Base-by-base conservation (phyloP, 2,329 filamentous ascomycete species). In the Aschersonia sp. region DNA sequence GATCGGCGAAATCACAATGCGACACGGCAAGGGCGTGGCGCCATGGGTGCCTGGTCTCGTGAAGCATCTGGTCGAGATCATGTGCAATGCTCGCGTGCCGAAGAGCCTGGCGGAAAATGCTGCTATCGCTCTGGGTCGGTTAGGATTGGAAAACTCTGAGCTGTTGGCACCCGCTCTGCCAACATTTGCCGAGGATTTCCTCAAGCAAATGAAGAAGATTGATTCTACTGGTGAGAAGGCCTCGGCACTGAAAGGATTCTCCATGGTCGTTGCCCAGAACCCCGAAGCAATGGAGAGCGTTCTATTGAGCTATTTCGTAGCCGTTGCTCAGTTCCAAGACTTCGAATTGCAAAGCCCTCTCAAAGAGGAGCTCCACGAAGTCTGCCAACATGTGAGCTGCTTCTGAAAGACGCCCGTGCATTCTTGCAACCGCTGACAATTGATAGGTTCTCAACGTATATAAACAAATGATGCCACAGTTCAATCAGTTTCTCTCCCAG, bases 221-320 rank as follows among this genome's bases (percentile, higher is more conserved):
- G 83, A 87, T 46, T 83, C 86, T 58, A 90, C 87, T 2, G 86
- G 94, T 51, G 92, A 98, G 66, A 98, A 98, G 68, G 87, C 85
- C 1, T 89, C 89, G 30, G 90, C 92, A 0, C 87, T 97, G 63
- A 81, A 87, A 57, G 92, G 92, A 0, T 96, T 98, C 67, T 85
- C 86, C 47, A 75, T 84, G 55, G 76, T 94, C 44, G 85, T 97
- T 4, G 76, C 85, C 52, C 79, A 81, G 59, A 97, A 97, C 58
- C 92, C 92, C 1, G 79, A 88, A 60, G 87, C 88, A 2, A 90
- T 98, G 79, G 92, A 97, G 66, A 83, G 83, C 55, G 85, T 81
- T 49, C 71, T 98, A 41, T 72, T 83, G 37, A 78, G 84, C 49
- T 94, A 92, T 66, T 94, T 98, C 63, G 76, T 73, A 46, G 76